Base-by-base conservation (phyloP, 2,329 filamentous ascomycete species). In the Arthrobotrys sphaeroides region DNA sequence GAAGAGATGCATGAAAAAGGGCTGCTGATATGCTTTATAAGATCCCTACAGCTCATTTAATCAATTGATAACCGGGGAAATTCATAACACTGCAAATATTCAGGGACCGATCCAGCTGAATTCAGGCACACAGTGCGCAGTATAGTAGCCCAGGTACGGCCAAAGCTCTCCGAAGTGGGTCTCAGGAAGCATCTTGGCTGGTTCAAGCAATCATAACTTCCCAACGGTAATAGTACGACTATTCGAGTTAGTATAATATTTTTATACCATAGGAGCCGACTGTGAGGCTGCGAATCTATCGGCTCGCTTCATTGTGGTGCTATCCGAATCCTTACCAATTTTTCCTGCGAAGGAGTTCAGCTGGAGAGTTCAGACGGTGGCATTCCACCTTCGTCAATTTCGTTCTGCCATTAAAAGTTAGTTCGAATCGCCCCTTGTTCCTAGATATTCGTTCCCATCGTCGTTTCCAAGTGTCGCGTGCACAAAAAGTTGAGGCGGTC, bases 341-440 rank as follows among this genome's bases (percentile, higher is more conserved):
- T n/a, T 24, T 55, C 51, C 31, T 36, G 13, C 10, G 31, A 55
- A 38, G 12, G 18, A 38, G 16, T n/a, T 36, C 13, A 55, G 31
- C 18, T 24, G 51, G 38, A 55, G 51, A 55, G 51, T 55, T 55
- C 51, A 55, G 51, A 55, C 51, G 51, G 51, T 55, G 51, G 51
- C 51, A 55, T 55, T 55, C 10, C 31, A 36, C 51, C 31, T 55
- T 55, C 31, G 7, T 22, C 51, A 55, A 55, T 55, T 55, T 55
- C 31, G 10, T 55, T 36, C 51, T 55, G 31, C 51, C 51, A 22
- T 55, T 55, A 55, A 31, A 5, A 24, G 51, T 38, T 55, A 55
- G 51, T n/a, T 22, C 5, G 16, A n/a, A n/a, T 12, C 31, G 36
- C 55, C 18, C 55, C 36, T n/a, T 28, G 20, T 28, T 28, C 38